These are phyloP conservation scores for Bombardia bombarda DNA, from an alignment of 495 filamentous ascomycete genomes.

Conservation along the genomic window DNA sequence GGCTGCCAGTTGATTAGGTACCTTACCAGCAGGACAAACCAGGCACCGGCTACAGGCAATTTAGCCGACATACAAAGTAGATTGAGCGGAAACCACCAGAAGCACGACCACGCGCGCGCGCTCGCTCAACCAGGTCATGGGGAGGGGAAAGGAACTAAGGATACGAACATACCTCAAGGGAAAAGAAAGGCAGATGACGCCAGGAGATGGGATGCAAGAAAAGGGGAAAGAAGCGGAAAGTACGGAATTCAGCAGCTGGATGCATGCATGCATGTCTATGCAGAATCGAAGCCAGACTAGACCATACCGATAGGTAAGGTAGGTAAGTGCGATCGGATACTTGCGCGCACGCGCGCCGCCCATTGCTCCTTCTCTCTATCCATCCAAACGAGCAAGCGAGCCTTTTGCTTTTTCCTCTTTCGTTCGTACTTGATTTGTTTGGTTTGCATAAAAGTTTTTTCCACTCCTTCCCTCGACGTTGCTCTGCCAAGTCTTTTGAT, in stretches of 20 bases:
- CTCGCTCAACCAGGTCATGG: conserved; percentile 24
- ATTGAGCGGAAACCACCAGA: conserved; percentile 18
- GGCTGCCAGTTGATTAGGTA: conserved; percentile 11
- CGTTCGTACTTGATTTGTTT: too few relatives aligned
- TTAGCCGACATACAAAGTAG: conserved; percentile 25
- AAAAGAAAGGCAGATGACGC: background rate
- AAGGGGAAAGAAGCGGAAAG: background rate
- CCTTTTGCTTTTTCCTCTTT: too few relatives aligned
- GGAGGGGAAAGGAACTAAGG: too few relatives aligned
- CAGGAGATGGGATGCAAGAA: conserved; percentile 7
- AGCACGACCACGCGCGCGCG: too few relatives aligned
- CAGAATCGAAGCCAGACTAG: too few relatives aligned
- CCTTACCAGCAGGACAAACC: conserved; percentile 5
- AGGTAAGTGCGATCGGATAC: background rate
- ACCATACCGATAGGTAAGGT: background rate
- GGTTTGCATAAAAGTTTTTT: too few relatives aligned
- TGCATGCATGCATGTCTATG: too few relatives aligned
- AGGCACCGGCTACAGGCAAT: conserved; percentile 14
- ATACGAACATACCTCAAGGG: too few relatives aligned
- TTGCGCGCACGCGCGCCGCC: background rate
- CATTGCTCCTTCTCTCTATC: background rate
- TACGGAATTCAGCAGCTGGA: too few relatives aligned
- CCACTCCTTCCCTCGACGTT: too few relatives aligned
- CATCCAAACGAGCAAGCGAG: background rate
- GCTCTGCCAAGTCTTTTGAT: background rate